Evolutionary conservation across 129 eudicot genomes (phyloP).

Genomic region (Helianthus tuberosus): DNA sequence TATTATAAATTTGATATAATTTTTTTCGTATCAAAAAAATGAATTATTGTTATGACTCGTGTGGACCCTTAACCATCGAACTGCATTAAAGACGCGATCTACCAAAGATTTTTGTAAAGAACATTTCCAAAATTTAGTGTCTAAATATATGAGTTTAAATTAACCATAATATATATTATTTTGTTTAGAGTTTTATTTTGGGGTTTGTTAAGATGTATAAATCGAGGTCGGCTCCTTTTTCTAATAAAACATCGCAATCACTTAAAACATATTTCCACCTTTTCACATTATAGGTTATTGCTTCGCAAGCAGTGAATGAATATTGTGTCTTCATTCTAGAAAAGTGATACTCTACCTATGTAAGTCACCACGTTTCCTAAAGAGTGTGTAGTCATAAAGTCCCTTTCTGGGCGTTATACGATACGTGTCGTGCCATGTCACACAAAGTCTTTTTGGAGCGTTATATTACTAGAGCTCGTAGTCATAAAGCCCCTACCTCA

Average conservation of each 20-base stretch:
- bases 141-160: neutral
- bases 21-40: too few relatives aligned
- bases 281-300: conserved; percentile 34
- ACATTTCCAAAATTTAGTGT: neutral
- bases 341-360: neutral
- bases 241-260: conserved; percentile 39
- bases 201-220: conserved; percentile 18
- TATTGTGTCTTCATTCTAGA: conserved; percentile 4
- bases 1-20: too few relatives aligned
- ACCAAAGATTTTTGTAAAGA: neutral
- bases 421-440: too few relatives aligned
- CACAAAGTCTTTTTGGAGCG: too few relatives aligned
- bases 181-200: neutral
- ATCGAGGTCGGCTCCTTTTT: conserved; percentile 34
- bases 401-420: too few relatives aligned
- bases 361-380: too few relatives aligned
- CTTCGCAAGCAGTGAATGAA: conserved; percentile 39
- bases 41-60: neutral
- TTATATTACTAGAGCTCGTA: too few relatives aligned
- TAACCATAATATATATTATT: neutral
- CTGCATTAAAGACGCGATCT: neutral
- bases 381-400: too few relatives aligned
- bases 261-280: conserved; percentile 21
- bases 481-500: too few relatives aligned
- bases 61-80: neutral